These are phyloP conservation scores for Leucaena leucocephala DNA, from an alignment of 306 rosid genomes.

Conservation along the genomic window DNA sequence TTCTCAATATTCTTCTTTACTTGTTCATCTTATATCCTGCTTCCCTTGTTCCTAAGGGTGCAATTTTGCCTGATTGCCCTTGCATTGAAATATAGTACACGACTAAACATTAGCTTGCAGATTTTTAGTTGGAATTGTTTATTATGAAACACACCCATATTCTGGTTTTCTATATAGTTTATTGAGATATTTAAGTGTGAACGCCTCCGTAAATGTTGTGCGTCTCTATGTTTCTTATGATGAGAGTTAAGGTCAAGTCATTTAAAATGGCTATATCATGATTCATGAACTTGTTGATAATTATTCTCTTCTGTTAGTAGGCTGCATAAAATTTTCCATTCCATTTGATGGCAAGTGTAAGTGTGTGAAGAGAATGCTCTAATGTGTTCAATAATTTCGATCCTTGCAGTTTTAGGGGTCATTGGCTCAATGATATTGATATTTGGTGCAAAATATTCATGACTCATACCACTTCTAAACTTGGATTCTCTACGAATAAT, in stretches of 20 bases:
- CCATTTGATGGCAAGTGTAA: background rate
- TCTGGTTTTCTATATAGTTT: background rate
- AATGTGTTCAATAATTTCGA: background rate
- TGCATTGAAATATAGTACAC: background rate
- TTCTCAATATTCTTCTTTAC: background rate
- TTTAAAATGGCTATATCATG: background rate
- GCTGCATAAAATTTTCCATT: background rate
- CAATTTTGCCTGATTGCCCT: constrained; percentile 2
- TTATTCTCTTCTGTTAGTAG: background rate
- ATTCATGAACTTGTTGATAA: background rate
- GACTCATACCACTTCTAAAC: background rate
- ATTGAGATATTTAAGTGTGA: background rate
- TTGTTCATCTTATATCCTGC: background rate
- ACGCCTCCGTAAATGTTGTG: too few species aligned
- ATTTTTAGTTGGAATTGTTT: background rate
- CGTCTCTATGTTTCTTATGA: background rate
- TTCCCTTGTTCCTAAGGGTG: constrained; percentile 2
- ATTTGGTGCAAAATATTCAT: background rate
- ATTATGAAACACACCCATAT: background rate
- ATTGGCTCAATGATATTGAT: background rate
- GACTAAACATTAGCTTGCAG: background rate
- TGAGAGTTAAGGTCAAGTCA: background rate
- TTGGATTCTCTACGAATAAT: background rate
- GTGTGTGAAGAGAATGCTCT: background rate
- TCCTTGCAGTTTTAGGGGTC: background rate